These are phyloP conservation scores for Suillus placidus DNA, from an alignment of 768 basidiomycete genomes.

Conservation along the genomic window DNA sequence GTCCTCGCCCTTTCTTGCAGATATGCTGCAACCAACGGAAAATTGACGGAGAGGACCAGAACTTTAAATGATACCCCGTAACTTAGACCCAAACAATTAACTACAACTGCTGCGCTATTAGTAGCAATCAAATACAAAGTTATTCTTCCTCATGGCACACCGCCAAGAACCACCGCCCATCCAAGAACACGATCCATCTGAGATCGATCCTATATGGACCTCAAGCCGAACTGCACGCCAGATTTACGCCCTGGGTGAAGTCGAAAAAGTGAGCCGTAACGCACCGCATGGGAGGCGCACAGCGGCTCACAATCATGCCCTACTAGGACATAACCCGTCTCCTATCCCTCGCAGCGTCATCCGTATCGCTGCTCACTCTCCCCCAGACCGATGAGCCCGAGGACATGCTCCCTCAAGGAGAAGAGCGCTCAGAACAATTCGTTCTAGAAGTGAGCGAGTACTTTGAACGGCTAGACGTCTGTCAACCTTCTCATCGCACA, in stretches of 20 bases:
- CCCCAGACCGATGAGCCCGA: constrained; percentile 77
- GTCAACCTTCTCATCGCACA: constrained; percentile 25
- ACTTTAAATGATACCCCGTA: neutral
- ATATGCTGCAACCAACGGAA: neutral
- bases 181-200: constrained; percentile 26
- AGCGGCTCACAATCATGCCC: neutral
- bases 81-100: neutral
- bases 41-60: neutral
- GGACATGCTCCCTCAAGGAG: constrained; percentile 74
- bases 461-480: constrained; percentile 79
- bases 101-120: neutral
- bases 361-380: constrained; percentile 77
- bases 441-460: constrained; percentile 85
- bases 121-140: neutral
- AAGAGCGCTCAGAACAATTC: constrained; percentile 83
- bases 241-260: constrained; percentile 77
- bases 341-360: constrained; percentile 74
- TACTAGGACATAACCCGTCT: constrained; percentile 77
- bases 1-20: constrained; percentile 6
- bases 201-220: constrained; percentile 79
- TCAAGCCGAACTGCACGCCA: constrained; percentile 81
- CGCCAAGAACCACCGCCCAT: constrained; percentile 2
- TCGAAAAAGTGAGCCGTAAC: constrained; percentile 63
- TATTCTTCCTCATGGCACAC: neutral
- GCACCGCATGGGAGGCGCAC: neutral